Evolutionary conservation across 495 filamentous ascomycete species (phyloP), one percentile per base, ranked within the genome.

Genomic region (Podospora comata): DNA sequence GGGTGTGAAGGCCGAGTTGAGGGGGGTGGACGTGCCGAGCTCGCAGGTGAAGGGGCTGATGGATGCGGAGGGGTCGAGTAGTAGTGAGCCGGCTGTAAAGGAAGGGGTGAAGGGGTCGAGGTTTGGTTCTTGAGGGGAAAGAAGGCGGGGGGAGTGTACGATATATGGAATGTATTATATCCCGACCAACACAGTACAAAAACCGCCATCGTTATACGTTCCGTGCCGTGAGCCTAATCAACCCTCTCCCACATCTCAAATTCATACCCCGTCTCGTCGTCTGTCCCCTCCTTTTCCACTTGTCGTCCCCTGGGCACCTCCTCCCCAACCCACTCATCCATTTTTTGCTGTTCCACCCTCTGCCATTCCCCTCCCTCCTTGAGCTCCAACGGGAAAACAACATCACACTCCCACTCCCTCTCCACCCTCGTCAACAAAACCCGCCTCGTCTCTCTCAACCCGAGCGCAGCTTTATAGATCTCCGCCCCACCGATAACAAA

Each of bases 401-500:
- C 91, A 88, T 99, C 95, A 77, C 93, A 97, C 70, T 93, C 92
- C 80, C 90, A 97, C 62, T 86, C 87, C 66, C 71, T 76, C 72
- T 81, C 63, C 54, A 93, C 79, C 70, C 85, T 79, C 70, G 89
- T 94, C 74, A 92, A 75, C 68, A 93, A 74, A 62, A 94, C 80
- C 67, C 85, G 74, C 68, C 81, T 77, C 73, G 81, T 74, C 70
- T 83, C 77, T 55, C 39, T 68, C 34, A 85, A 72, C 65, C 68
- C 67, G 78, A 97, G 78, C 67, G 91, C 90, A 30, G 86, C 82
- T 18, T 72, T 81, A 76, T 98, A 99, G 30, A 99, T 87, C 81
- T 94, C 89, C 72, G 86, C 89, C 1, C 95, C 95, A 3, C 95
- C 95, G 76, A 99, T 97, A 0, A 98, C 85, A 78, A 91, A 99